Conservation (phyloP, 163 green algal genomes). For the Chlamydomonas reinhardtii region DNA sequence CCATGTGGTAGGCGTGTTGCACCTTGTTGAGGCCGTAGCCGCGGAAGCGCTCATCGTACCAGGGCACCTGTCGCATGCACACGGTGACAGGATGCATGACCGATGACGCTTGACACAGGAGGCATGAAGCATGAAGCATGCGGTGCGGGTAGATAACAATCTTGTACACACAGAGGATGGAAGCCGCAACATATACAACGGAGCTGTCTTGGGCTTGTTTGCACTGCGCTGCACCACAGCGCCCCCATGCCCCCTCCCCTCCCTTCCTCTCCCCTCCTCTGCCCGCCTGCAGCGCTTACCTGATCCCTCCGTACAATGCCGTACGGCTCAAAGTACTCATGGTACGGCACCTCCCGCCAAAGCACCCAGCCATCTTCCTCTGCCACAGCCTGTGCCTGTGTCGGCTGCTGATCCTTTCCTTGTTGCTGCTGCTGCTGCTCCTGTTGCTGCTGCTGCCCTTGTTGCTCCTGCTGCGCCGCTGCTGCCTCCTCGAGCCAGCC, state of each 20-base stretch:
- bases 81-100: too few relatives aligned
- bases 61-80: conserved; percentile 3
- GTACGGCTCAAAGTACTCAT: conserved; percentile 56
- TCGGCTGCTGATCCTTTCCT: neutral
- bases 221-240: too few relatives aligned
- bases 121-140: too few relatives aligned
- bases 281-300: conserved; percentile 18
- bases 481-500: conserved; percentile 4
- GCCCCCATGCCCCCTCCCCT: too few relatives aligned
- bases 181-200: too few relatives aligned
- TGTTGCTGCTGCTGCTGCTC: too few relatives aligned
- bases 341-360: conserved; percentile 7
- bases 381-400: neutral
- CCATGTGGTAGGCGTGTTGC: conserved; percentile 61
- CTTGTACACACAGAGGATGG: too few relatives aligned
- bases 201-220: too few relatives aligned
- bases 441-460: neutral
- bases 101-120: too few relatives aligned
- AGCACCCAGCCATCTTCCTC: neutral
- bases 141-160: too few relatives aligned
- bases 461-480: neutral
- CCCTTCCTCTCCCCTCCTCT: too few relatives aligned
- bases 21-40: conserved; percentile 73
- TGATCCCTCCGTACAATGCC: conserved; percentile 38
- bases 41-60: conserved; percentile 53